Percentiles rank a stretch among this genome's conserved stretches.
phyloP scores from a whole-genome alignment of 2,329 filamentous ascomycete species.

The Dactylellina haptotyla region DNA sequence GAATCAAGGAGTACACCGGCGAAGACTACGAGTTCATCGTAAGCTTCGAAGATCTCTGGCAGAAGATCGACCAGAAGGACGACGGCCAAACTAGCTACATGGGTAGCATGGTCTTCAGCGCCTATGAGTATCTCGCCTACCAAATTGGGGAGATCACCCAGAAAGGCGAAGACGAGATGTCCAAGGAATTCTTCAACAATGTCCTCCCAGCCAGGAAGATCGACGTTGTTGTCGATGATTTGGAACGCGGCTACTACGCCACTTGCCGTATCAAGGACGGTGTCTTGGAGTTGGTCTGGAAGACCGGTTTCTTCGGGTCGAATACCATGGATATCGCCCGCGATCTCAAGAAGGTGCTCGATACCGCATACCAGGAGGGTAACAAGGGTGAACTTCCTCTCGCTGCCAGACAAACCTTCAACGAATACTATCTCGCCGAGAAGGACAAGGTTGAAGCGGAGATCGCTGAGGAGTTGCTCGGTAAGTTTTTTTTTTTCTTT shows the following conservation, averaged over 20 bases:
- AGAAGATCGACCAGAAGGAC: slow-evolving; percentile 20
- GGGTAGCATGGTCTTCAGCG: slow-evolving; percentile 16
- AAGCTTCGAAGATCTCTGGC: slow-evolving; percentile 27
- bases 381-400: slow-evolving; percentile 32
- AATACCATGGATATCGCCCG: slow-evolving; percentile 20
- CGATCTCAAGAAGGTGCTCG: slow-evolving; percentile 21
- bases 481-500: slow-evolving; percentile 3
- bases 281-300: slow-evolving; percentile 30
- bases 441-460: slow-evolving; percentile 21
- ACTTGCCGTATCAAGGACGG: slow-evolving; percentile 35
- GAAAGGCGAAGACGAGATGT: slow-evolving; percentile 26
- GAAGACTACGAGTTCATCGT: slow-evolving; percentile 40
- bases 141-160: slow-evolving; percentile 12
- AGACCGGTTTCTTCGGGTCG: slow-evolving; percentile 19
- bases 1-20: slow-evolving; percentile 41
- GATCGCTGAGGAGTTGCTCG: slow-evolving; percentile 41
- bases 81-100: slow-evolving; percentile 15
- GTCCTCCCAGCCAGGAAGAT: slow-evolving; percentile 20
- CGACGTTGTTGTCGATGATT: slow-evolving; percentile 24
- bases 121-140: slow-evolving; percentile 3
- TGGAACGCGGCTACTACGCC: slow-evolving; percentile 3
- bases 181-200: slow-evolving; percentile 35
- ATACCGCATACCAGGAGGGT: slow-evolving; percentile 16
- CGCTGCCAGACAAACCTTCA: slow-evolving; percentile 3
- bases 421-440: slow-evolving; percentile 3